Evolutionary conservation across 225 moss, liverwort and hornwort species (phyloP).

Genomic region (Climacium dendroides): DNA sequence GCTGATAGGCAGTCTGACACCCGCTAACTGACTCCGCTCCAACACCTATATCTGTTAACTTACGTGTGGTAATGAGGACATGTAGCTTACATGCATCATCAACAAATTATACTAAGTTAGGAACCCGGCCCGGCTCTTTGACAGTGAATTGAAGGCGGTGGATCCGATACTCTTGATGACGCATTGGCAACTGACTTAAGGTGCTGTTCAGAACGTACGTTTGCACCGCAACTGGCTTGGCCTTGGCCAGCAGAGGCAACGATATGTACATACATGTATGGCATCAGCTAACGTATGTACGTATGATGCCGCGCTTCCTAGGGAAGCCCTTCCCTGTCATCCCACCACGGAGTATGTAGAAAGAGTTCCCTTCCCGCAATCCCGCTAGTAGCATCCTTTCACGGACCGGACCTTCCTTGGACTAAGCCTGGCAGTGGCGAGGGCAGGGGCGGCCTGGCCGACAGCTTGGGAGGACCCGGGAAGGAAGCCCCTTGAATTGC

Average conservation of each 20-base stretch:
- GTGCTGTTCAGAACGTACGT: neutral
- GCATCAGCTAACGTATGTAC: neutral
- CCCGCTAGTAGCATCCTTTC: neutral
- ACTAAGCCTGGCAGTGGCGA: too few relatives aligned
- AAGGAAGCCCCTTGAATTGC: neutral
- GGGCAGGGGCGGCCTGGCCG: neutral
- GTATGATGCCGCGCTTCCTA: neutral
- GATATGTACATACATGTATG: neutral
- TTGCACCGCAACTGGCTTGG: neutral
- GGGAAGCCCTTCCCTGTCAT: neutral
- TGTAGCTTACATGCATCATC: too few relatives aligned
- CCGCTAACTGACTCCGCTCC: neutral
- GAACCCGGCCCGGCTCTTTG: too few relatives aligned
- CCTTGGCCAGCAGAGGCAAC: neutral
- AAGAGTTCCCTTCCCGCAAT: neutral
- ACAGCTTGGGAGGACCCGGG: neutral
- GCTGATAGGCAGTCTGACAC: neutral
- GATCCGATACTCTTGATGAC: neutral
- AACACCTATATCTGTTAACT: neutral
- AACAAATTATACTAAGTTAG: too few relatives aligned
- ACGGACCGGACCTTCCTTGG: neutral
- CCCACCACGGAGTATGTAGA: too few relatives aligned
- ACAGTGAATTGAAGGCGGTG: neutral
- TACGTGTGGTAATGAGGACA: neutral
- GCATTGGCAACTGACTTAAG: neutral